Base-by-base conservation (phyloP, 2,329 filamentous ascomycete species). In the Fusarium poae region DNA sequence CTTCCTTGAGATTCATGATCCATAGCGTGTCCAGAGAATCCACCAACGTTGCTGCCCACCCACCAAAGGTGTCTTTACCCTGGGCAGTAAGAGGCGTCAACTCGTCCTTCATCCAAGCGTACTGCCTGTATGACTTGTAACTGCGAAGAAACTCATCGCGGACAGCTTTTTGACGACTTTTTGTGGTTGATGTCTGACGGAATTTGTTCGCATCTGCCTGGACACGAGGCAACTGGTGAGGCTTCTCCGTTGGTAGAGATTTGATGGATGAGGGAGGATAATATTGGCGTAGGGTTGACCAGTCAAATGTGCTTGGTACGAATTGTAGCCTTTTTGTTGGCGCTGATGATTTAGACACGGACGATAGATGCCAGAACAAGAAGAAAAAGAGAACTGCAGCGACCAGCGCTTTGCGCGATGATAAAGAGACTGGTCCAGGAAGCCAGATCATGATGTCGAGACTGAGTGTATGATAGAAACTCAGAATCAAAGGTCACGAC, bases 1-100 rank as follows among this genome's bases (percentile, higher is more conserved):
- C 88, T 3, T 84, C 79, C 32, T 83, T 77, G 32, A 90, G 75
- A 12, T 78, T 87, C 87, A 90, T 89, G 43, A 91, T 89, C 82
- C 84, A 86, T 3, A 91, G 81, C 1, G 88, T 88, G 62, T 90
- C 88, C 37, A 91, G 78, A 1, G 83, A 79, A 72, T 91, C 88
- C 25, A 91, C 84, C 42, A 90, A 76, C 0, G 88, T 89, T 12
- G 87, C 88, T 1, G 83, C 87, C 83, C 86, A 88, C 29, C 84
- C 83, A 9, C 85, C 84, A 74, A 86, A 87, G 2, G 78, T 78
- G 53, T 85, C 82, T 63, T 81, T 84, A 20, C 76, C 80, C 7
- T 75, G 72, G 29, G 82, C 84, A n/a, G 81, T 80, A 5, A 88
- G 75, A 10, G 86, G 86, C 49, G 76, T 75, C 12, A 88, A 74